Evolutionary conservation across 2,329 filamentous ascomycete species (phyloP).

Genomic region (Colletotrichum phormii): DNA sequence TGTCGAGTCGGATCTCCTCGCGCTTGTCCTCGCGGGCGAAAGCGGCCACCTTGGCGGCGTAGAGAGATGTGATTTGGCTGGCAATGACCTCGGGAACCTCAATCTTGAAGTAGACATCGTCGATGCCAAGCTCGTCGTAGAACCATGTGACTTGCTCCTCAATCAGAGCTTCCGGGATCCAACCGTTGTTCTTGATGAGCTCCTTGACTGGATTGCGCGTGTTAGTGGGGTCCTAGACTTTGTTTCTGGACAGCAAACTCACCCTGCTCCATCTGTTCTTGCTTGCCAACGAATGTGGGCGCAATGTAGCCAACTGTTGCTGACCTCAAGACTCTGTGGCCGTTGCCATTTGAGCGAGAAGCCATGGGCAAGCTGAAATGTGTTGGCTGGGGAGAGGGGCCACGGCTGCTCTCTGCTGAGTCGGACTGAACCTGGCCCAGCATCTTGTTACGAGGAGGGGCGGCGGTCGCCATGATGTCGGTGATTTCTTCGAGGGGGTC

Average conservation of each 20-base stretch:
- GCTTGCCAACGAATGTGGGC: conserved; percentile 92
- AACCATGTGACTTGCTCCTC: conserved; percentile 94
- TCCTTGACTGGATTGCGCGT: conserved; percentile 74
- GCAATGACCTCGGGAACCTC: conserved; percentile 88
- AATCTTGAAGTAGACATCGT: conserved; percentile 97
- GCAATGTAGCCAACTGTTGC: conserved; percentile 95
- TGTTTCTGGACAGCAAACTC: conserved; percentile 43
- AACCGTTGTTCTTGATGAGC: conserved; percentile 80
- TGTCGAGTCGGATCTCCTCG: conserved; percentile 93
- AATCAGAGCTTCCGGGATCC: conserved; percentile 86
- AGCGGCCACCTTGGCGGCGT: conserved; percentile 95
- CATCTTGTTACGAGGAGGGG: conserved; percentile 52
- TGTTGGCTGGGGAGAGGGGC: conserved; percentile 88
- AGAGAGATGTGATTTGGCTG: conserved; percentile 94
- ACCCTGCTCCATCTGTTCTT: conserved; percentile 88
- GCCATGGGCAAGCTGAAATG: conserved; percentile 79
- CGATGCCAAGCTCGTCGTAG: conserved; percentile 96
- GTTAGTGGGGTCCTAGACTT: neutral
- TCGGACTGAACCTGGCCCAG: conserved; percentile 54
- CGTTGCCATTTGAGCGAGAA: conserved; percentile 65
- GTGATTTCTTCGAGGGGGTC: conserved; percentile 50
- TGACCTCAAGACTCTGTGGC: conserved; percentile 83
- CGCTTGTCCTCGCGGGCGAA: conserved; percentile 93
- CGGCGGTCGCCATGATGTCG: conserved; percentile 47
- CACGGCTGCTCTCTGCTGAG: conserved; percentile 62